Evolutionary conservation across 805 yeast species (phyloP).

Genomic region (Candida ulmi): DNA sequence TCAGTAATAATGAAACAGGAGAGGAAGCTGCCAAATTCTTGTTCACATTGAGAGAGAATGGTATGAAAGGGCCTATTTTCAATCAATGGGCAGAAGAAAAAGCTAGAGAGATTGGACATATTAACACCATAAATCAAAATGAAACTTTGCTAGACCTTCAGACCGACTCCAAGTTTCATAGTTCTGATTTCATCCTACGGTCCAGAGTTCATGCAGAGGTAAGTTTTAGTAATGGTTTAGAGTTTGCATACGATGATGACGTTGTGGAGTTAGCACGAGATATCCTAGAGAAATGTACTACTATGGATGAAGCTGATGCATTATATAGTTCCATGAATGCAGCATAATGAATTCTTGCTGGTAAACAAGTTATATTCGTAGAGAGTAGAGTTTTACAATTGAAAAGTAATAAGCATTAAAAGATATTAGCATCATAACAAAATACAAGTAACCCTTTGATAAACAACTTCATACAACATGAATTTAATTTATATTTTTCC

Average conservation of each 20-base stretch:
- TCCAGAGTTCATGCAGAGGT: constrained; percentile 32
- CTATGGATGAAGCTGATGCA: constrained; percentile 76
- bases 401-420: neutral
- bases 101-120: constrained; percentile 33
- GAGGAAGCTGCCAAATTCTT: constrained; percentile 30
- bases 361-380: too few relatives aligned
- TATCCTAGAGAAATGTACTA: constrained; percentile 58
- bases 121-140: constrained; percentile 19
- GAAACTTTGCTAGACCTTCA: constrained; percentile 1
- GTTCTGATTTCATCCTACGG: constrained; percentile 1
- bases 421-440: too few relatives aligned
- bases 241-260: constrained; percentile 54
- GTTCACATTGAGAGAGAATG: constrained; percentile 30
- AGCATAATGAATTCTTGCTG: neutral
- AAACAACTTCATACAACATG: constrained; percentile 8
- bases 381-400: neutral
- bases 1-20: constrained; percentile 38
- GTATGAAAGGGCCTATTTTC: constrained; percentile 25
- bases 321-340: constrained; percentile 54
- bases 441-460: neutral
- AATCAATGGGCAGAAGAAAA: constrained; percentile 39
- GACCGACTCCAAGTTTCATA: neutral
- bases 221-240: constrained; percentile 52
- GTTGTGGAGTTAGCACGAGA: constrained; percentile 67
- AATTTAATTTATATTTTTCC: constrained; percentile 9